These are phyloP conservation scores for Diaporthe vaccinii DNA, from an alignment of 2,329 filamentous ascomycete genomes.

Conservation along the genomic window DNA sequence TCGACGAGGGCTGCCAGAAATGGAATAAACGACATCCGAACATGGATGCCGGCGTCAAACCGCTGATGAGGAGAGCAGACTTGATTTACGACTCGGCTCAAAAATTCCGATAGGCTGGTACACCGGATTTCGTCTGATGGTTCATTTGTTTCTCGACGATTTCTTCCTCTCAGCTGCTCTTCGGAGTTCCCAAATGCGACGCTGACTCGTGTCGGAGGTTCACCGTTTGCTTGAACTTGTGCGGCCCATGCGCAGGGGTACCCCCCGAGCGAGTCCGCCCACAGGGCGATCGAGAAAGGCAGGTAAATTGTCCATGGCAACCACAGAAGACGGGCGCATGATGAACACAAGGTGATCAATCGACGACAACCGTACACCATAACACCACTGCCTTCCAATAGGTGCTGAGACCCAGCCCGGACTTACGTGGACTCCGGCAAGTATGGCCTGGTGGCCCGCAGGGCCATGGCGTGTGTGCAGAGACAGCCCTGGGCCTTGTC, in stretches of 20 bases:
- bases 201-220: constrained; percentile 38
- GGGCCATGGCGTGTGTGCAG: constrained; percentile 19
- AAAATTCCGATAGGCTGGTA: constrained; percentile 30
- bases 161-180: constrained; percentile 32
- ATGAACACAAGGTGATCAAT: constrained; percentile 20
- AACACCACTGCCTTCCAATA: neutral
- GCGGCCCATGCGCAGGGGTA: constrained; percentile 30
- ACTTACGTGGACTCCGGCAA: constrained; percentile 19
- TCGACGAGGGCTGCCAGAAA: constrained; percentile 8
- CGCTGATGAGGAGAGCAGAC: constrained; percentile 31
- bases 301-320: constrained; percentile 1
- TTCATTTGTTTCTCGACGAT: constrained; percentile 31
- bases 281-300: constrained; percentile 15
- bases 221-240: constrained; percentile 36
- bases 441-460: neutral
- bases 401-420: constrained; percentile 17
- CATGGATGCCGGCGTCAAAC: constrained; percentile 9
- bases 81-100: constrained; percentile 17
- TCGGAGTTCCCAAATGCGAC: constrained; percentile 33
- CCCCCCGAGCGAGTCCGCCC: neutral
- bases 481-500: constrained; percentile 30
- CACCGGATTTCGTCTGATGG: constrained; percentile 35
- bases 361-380: neutral
- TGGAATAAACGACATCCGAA: constrained; percentile 4
- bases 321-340: constrained; percentile 2